Evolutionary conservation across 768 basidiomycete genomes (phyloP).

Genomic region (Mrakia frigida): DNA sequence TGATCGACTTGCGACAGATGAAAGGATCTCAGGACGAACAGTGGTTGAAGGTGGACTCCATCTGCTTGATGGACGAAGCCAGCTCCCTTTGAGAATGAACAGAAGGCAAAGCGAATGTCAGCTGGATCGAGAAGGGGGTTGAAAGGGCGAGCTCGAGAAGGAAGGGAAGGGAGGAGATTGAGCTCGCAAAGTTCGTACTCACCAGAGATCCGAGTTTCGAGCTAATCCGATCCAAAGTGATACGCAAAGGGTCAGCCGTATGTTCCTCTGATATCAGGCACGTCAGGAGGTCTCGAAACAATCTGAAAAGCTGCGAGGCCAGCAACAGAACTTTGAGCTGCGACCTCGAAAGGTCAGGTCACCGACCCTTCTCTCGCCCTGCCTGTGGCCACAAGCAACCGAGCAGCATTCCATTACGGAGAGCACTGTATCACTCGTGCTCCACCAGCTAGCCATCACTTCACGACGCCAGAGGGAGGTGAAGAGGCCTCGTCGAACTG

Average conservation of each 20-base stretch:
- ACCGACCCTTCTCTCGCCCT: no score
- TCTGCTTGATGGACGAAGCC: slow-evolving; percentile 61
- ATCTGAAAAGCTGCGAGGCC: not conserved
- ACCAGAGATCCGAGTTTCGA: slow-evolving; percentile 56
- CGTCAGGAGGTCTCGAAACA: not conserved
- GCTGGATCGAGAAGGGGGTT: not conserved
- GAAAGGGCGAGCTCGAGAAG: not conserved
- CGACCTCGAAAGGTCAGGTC: no score
- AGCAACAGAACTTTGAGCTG: no score
- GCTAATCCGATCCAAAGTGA: slow-evolving; percentile 42
- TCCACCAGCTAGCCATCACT: no score
- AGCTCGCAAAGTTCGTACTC: not conserved
- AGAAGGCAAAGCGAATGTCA: not conserved
- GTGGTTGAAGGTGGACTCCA: slow-evolving; percentile 84
- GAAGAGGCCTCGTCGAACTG: no score
- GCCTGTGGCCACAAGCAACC: no score
- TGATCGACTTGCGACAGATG: not conserved
- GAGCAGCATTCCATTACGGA: no score
- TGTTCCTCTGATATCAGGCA: no score
- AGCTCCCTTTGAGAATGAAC: slow-evolving; percentile 47
- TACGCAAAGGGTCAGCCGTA: not conserved
- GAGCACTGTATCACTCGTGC: no score
- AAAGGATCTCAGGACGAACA: slow-evolving; percentile 36
- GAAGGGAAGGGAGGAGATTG: not conserved
- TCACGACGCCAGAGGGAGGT: no score